Base-by-base conservation (phyloP, 2,329 filamentous ascomycete species). In the Seiridium cupressi region DNA sequence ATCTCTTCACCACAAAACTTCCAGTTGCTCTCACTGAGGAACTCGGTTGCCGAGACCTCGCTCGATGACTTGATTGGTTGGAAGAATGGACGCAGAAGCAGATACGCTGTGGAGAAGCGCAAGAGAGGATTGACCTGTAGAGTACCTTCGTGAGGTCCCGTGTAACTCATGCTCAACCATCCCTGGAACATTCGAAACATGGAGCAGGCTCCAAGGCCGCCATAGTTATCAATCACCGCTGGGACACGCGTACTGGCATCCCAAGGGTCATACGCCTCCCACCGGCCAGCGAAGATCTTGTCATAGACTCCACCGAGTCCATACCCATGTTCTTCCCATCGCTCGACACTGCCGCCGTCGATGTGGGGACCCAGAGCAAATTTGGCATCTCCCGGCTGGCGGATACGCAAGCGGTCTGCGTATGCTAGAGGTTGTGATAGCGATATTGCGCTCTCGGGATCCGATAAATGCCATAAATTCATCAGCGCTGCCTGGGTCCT, bases 101-200 rank as follows among this genome's bases (percentile, higher is more conserved):
- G 84, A 69, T 97, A 97, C 0, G 90, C 88, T 0, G 90, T 95
- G 0, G 91, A 86, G 58, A 91, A 84, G 63, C 84, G 83, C 51
- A 95, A 76, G 57, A 96, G 79, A 0, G 93, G 93, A 68, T 93
- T 93, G 2, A 97, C 90, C 48, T 91, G 81, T 57, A 97, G 75
- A 0, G 93, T 95, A 1, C 93, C 93, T 76, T 96, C 88, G 4
- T 82, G 81, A 0, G 91, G 90, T 0, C 82, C 86, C 0, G 87
- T 89, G n/a, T 79, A 77, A 60, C 89, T 92, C 82, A 97, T 89
- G 61, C 84, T 85, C 57, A 97, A 74, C 93, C 93, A 97, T 18
- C 92, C 93, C 75, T 97, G 93, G 73, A 91, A 94, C 82, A 92
- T 90, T 44, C 94, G 84, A 75, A 97, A 93, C 79, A 93, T 92